Conservation (phyloP, 1,284 basidiomycete species). For the Exsudoporus floridanus region DNA sequence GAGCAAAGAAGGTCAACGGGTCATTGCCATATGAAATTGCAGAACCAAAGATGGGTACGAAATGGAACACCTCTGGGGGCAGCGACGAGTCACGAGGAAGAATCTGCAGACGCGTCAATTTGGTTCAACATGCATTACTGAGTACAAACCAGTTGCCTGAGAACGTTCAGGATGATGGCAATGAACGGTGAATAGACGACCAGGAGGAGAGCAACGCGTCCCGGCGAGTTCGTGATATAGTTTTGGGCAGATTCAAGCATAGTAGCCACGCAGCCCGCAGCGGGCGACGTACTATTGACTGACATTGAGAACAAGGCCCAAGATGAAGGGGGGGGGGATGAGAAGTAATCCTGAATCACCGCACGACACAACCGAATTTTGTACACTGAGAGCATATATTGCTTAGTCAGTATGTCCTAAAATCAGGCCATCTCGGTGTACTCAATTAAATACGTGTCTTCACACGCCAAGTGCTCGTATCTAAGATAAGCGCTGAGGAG, state of each 20-base stretch:
- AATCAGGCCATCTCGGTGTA: too few species aligned
- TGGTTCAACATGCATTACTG: neutral
- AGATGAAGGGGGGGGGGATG: neutral
- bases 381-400: neutral
- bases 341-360: neutral
- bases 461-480: too few species aligned
- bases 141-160: constrained; percentile 56
- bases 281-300: constrained; percentile 22
- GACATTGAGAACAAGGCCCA: constrained; percentile 24
- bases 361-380: constrained; percentile 4
- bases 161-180: constrained; percentile 57
- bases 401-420: constrained; percentile 20
- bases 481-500: too few species aligned
- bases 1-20: constrained; percentile 74
- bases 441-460: too few species aligned
- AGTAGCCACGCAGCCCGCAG: constrained; percentile 27
- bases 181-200: constrained; percentile 42
- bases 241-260: constrained; percentile 15
- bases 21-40: constrained; percentile 79
- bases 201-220: constrained; percentile 21
- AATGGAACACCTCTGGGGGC: constrained; percentile 80
- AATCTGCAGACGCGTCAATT: constrained; percentile 37
- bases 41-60: constrained; percentile 75
- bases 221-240: constrained; percentile 27
- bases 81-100: constrained; percentile 54